Conservation (phyloP, 2,329 filamentous ascomycete species). For the Diaporthe caulivora region DNA sequence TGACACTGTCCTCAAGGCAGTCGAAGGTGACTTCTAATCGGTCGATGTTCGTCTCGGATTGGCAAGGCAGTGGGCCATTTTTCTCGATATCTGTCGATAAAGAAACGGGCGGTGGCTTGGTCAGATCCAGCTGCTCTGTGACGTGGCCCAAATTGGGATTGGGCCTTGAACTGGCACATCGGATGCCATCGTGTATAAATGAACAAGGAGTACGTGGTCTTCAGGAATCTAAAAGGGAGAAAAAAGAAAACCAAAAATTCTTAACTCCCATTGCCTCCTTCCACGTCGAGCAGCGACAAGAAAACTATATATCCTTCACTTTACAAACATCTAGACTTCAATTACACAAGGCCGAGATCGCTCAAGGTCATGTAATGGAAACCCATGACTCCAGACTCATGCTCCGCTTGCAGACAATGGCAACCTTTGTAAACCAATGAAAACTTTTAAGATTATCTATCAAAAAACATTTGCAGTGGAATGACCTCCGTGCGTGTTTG, state of each 20-base stretch:
- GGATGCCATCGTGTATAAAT: neutral
- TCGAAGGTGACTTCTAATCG: neutral
- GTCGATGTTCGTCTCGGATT: neutral
- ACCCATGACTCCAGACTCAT: neutral
- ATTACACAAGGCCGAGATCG: neutral
- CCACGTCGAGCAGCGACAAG: neutral
- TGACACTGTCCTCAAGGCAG: conserved; percentile 41
- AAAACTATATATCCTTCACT: neutral
- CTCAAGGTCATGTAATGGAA: neutral
- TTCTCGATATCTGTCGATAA: neutral
- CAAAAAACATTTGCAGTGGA: neutral
- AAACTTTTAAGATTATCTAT: neutral
- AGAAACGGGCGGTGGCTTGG: neutral
- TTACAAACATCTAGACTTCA: neutral
- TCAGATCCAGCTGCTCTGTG: neutral
- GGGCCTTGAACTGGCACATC: neutral
- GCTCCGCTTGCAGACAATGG: neutral
- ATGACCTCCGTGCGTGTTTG: neutral
- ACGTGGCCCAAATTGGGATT: neutral
- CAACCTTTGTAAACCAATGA: neutral
- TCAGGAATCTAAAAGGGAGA: neutral
- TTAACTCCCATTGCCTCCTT: neutral
- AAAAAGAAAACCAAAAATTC: neutral
- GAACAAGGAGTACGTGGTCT: too few relatives aligned
- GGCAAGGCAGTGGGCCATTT: neutral